Base-by-base conservation (phyloP, 2,329 filamentous ascomycete species). In the Teratosphaeria nubilosa region DNA sequence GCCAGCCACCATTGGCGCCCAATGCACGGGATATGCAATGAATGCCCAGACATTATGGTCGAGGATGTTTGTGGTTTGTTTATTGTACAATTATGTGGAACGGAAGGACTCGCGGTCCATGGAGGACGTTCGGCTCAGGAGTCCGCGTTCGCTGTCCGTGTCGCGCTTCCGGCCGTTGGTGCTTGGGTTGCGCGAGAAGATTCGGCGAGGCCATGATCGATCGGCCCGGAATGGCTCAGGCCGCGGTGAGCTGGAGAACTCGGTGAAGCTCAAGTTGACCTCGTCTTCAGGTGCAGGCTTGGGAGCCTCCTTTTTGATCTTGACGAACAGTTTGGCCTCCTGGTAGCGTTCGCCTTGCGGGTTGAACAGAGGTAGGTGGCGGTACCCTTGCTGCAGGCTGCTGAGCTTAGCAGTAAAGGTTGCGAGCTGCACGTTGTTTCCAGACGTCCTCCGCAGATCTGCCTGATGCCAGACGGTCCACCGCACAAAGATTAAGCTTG, bases 271-370 rank as follows among this genome's bases (percentile, higher is more conserved):
- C 53, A 67, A 64, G 27, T 61, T 63, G 31, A 60, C 62, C 51
- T 71, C 62, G 63, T 69, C 64, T 48, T 65, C 63, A 55, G 66
- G 67, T 54, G 68, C 57, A 7, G 67, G 62, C 48, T 68, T 59
- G 0, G 68, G 67, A 16, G 64, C 60, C 60, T 82, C 77, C 63
- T 84, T 87, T 65, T 85, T 85, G 75, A 97, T 88, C 68, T 86
- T 86, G 77, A 91, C 96, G 73, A 97, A 96, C 16, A 99, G 79
- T 11, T 91, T 95, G 2, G 94, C 96, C 75, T 96, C 96, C 51
- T 96, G 81, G 71, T 95, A 97, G 66, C 91, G 90, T 66, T 96
- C 91, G 60, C 91, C 94, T 62, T 90, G 88, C 58, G 85, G 82
- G 74, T 97, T 91, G 72, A 90, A 87, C 16, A 99, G 80, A 11